These are phyloP conservation scores for Lipomyces sp. DNA, from an alignment of 805 yeast species.

Conservation along the genomic window DNA sequence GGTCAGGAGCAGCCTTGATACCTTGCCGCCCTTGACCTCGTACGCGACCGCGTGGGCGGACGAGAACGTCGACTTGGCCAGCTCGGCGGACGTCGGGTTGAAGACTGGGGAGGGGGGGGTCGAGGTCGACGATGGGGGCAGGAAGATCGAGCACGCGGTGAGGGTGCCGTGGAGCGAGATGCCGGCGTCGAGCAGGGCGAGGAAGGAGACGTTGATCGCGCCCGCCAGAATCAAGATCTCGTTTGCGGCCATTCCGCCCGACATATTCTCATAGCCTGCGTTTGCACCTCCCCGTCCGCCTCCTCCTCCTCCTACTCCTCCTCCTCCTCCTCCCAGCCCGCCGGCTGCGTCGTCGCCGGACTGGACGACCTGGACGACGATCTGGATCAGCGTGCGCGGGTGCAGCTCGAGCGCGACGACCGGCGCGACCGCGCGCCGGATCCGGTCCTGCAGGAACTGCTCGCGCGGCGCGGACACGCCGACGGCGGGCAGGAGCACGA, in stretches of 20 bases:
- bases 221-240: slow-evolving; percentile 56
- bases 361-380: slow-evolving; percentile 62
- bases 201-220: slow-evolving; percentile 65
- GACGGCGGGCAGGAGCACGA: slow-evolving; percentile 69
- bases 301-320: no score
- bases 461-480: slow-evolving; percentile 77
- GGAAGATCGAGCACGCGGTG: slow-evolving; percentile 17
- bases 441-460: slow-evolving; percentile 65
- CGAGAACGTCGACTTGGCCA: slow-evolving; percentile 32
- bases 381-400: slow-evolving; percentile 76
- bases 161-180: slow-evolving; percentile 49
- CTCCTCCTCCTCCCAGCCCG: no score
- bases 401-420: slow-evolving; percentile 59
- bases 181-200: slow-evolving; percentile 80
- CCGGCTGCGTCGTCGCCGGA: slow-evolving; percentile 46
- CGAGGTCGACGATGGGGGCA: not conserved
- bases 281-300: not conserved
- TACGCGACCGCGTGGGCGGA: slow-evolving; percentile 69
- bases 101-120: slow-evolving; percentile 27
- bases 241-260: slow-evolving; percentile 20
- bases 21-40: slow-evolving; percentile 49
- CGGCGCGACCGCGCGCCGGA: slow-evolving; percentile 59
- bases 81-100: slow-evolving; percentile 48
- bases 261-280: no score
- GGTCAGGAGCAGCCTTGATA: slow-evolving; percentile 56